Evolutionary conservation across 495 filamentous ascomycete species (phyloP), one percentile per base, ranked within the genome.

Genomic region (Hypoxylon lenormandii): DNA sequence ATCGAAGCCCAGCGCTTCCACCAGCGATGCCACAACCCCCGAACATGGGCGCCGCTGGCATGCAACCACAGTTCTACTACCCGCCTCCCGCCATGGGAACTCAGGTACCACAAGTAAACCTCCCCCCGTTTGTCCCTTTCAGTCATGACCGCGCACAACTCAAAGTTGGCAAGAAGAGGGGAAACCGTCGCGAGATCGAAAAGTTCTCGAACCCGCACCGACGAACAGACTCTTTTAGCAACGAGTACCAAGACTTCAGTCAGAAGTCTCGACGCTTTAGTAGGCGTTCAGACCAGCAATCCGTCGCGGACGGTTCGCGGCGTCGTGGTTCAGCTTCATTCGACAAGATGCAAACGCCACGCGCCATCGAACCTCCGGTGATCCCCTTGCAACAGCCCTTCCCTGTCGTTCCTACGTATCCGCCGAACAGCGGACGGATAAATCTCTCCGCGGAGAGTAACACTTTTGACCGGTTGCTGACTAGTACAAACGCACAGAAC

Each of bases 401-500:
- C 58, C 61, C 77, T 57, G 70, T 77, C 60, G 61, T 79, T 64
- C 72, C 77, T 71, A 73, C 79, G 66, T 74, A 61, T 65, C 55
- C 62, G 36, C 66, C 60, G 36, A 57, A 72, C 57, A 56, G 66
- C 47, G 69, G 72, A 49, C 70, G 66, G 23, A 64, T 82, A 70
- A 85, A 92, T 80, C 69, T 94, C 59, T 89, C 91, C 36, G 90
- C 89, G 59, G 85, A 87, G 68, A 88, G 81, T 73, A 87, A 88
- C 60, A 79, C 86, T 48, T 92, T 91, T 84, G 90, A 94, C 73
- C 84, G 87, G 48, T 83, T 84, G 89, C 90, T 96, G 82, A 94
- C 88, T 64, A 77, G 59, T 52, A 75, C 68, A 47, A 79, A 87
- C 30, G 73, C 81, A 80, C 84, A 88, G 84, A 84, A 83, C 69